Percentiles rank a stretch among this genome's conserved stretches.
These are phyloP conservation scores for Phytophthora megakarya DNA, from an alignment of 352 stramenopile species.

Conservation along the genomic window DNA sequence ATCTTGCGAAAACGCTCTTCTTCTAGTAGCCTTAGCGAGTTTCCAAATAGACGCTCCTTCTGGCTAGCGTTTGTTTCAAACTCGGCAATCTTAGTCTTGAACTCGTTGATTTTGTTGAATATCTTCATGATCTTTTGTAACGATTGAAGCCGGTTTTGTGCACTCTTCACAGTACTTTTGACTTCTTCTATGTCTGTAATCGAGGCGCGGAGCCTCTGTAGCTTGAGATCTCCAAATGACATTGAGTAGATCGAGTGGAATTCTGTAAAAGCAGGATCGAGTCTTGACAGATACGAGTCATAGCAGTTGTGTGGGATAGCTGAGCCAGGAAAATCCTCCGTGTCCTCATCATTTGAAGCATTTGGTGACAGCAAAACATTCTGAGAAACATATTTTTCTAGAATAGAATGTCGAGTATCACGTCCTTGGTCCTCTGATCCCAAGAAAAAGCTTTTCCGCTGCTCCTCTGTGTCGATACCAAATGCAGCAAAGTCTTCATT, in stretches of 20 bases:
- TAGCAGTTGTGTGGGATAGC: not conserved
- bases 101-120: conserved; percentile 68
- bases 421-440: conserved; percentile 49
- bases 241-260: conserved; percentile 51
- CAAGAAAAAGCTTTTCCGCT: conserved; percentile 76
- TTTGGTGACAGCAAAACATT: conserved; percentile 42
- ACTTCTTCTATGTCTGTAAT: conserved; percentile 55
- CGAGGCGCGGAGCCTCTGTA: conserved; percentile 49
- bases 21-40: conserved; percentile 69
- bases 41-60: conserved; percentile 79
- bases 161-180: conserved; percentile 49
- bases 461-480: conserved; percentile 67
- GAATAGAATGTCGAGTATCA: conserved; percentile 42
- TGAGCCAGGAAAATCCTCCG: not conserved
- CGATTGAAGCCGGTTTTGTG: conserved; percentile 66
- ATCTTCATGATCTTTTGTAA: conserved; percentile 83
- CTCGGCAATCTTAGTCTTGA: conserved; percentile 76
- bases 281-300: conserved; percentile 58
- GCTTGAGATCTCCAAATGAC: conserved; percentile 42
- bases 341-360: conserved; percentile 6
- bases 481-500: conserved; percentile 72
- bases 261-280: conserved; percentile 60
- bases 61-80: conserved; percentile 75
- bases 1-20: conserved; percentile 81
- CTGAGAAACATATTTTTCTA: conserved; percentile 62